phyloP scores from a whole-genome alignment of 2,329 filamentous ascomycete genomes.

The Hypoxylon sp. region DNA sequence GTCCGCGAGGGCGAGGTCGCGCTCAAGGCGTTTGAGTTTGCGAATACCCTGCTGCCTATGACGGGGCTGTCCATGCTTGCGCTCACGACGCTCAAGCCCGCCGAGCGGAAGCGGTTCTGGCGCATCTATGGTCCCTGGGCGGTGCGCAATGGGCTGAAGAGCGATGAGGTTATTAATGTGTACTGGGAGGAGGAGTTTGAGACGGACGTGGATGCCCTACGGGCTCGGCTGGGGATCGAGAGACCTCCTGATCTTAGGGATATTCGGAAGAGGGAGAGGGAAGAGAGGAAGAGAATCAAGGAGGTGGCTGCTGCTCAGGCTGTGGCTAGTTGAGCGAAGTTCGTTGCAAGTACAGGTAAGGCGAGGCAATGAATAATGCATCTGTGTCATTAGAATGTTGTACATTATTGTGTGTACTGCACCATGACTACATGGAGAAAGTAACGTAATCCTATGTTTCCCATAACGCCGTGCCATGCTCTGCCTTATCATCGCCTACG shows the following conservation, averaged over 20 bases:
- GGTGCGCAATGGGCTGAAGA: conserved; percentile 77
- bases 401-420: conserved; percentile 30
- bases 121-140: conserved; percentile 89
- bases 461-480: conserved; percentile 41
- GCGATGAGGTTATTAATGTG: conserved; percentile 88
- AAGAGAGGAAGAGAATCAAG: conserved; percentile 72
- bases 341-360: background rate
- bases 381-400: conserved; percentile 24
- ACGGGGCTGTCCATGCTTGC: conserved; percentile 86
- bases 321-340: conserved; percentile 20
- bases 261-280: conserved; percentile 75
- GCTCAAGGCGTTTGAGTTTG: conserved; percentile 97
- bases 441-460: conserved; percentile 8
- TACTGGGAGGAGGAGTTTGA: conserved; percentile 97
- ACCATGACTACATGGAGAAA: conserved; percentile 13
- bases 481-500: too few species aligned
- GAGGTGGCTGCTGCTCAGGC: conserved; percentile 46
- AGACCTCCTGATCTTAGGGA: conserved; percentile 84
- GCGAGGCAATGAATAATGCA: background rate
- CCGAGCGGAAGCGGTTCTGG: conserved; percentile 80
- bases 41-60: conserved; percentile 95
- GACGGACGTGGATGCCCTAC: conserved; percentile 79
- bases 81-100: conserved; percentile 83
- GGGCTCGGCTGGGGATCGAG: conserved; percentile 82
- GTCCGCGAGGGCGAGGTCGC: conserved; percentile 96